Percentiles rank a stretch among this genome's conserved stretches.
Evolutionary conservation across 768 basidiomycete species (phyloP).

Genomic region (Naganishia friedmannii): DNA sequence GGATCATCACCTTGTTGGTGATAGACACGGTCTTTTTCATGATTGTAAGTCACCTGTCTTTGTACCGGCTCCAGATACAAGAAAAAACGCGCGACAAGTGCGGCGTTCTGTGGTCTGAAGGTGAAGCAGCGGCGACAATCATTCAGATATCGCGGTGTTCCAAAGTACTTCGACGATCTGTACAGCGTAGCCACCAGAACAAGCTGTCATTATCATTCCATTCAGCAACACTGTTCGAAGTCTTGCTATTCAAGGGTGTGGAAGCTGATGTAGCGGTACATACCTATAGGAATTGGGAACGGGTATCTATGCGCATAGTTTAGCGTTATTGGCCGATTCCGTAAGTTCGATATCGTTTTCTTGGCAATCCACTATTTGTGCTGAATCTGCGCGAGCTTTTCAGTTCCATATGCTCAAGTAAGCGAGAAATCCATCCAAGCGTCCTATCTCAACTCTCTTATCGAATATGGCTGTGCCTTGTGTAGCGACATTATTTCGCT

Average conservation of each 20-base stretch:
- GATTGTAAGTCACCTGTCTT: conserved; percentile 55
- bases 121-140: background rate
- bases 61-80: no score
- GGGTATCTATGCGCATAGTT: conserved; percentile 22
- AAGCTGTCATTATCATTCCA: background rate
- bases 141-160: no score
- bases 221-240: background rate
- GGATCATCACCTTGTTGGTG: conserved; percentile 62
- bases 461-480: background rate
- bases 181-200: no score
- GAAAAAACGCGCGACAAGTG: no score
- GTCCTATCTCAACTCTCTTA: background rate
- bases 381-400: background rate
- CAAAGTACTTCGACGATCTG: no score
- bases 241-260: background rate
- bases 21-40: conserved; percentile 68
- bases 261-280: background rate
- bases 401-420: conserved; percentile 98
- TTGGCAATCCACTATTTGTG: background rate
- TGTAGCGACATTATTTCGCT: conserved; percentile 87
- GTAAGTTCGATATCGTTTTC: background rate
- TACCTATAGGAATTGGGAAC: conserved; percentile 13
- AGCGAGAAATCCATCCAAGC: conserved; percentile 40
- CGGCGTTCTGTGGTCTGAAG: no score
- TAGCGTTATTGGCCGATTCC: conserved; percentile 13